Conservation (phyloP, 768 basidiomycete species). For the Leccinum barrowsii region DNA sequence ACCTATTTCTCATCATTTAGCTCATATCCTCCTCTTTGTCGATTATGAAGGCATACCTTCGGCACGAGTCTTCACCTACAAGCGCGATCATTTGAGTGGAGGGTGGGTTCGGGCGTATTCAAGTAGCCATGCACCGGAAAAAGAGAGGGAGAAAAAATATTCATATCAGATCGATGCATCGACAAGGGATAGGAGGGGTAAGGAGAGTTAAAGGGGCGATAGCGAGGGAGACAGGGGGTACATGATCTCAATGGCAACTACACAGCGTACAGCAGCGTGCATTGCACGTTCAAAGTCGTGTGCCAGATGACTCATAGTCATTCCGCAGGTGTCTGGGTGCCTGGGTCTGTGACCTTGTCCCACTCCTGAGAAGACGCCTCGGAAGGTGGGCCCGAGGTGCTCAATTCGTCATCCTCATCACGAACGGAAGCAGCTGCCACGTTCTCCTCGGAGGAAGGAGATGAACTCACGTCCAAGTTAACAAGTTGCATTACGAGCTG, state of each 20-base stretch:
- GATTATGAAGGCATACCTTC: constrained; percentile 61
- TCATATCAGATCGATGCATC: constrained; percentile 58
- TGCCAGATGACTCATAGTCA: constrained; percentile 32
- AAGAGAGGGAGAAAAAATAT: constrained; percentile 30
- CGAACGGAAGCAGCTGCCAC: constrained; percentile 23
- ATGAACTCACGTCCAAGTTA: constrained; percentile 81
- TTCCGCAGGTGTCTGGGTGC: constrained; percentile 47
- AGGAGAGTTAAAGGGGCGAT: constrained; percentile 17
- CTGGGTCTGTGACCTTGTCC: constrained; percentile 82
- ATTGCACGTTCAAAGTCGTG: constrained; percentile 27
- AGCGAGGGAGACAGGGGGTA: constrained; percentile 16
- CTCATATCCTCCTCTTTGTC: constrained; percentile 6
- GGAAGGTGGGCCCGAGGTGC: constrained; percentile 72
- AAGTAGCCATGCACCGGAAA: constrained; percentile 18
- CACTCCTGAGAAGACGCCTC: constrained; percentile 89
- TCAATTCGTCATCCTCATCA: constrained; percentile 53
- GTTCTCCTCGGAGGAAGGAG: constrained; percentile 38
- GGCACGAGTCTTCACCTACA: constrained; percentile 61
- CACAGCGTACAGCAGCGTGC: constrained; percentile 31
- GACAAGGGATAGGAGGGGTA: constrained; percentile 22
- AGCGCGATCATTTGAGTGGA: constrained; percentile 11
- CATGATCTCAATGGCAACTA: constrained; percentile 26
- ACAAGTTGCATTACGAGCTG: constrained; percentile 81
- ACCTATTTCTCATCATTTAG: constrained; percentile 41
- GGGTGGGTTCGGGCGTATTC: constrained; percentile 15